Percentiles rank a stretch among this genome's conserved stretches.
These are phyloP conservation scores for Protomyces inundatus DNA, from an alignment of 1,139 yeast genomes.

Conservation along the genomic window DNA sequence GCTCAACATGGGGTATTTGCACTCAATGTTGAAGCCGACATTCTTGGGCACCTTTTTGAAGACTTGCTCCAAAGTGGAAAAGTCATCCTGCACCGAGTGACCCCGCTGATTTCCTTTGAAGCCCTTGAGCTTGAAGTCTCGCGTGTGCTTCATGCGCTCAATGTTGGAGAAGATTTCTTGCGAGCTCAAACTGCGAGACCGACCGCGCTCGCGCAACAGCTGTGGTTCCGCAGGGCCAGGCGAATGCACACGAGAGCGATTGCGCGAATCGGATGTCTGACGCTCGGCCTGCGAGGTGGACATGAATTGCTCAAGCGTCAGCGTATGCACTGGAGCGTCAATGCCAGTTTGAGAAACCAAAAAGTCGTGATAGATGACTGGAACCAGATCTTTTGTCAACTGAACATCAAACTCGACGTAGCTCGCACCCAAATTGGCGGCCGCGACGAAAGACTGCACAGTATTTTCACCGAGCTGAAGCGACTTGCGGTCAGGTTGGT, in stretches of 20 bases:
- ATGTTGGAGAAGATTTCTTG: conserved; percentile 12
- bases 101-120: conserved; percentile 92
- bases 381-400: conserved; percentile 84
- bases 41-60: conserved; percentile 72
- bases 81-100: conserved; percentile 80
- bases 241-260: background rate
- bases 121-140: conserved; percentile 79
- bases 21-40: conserved; percentile 91
- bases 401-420: conserved; percentile 87
- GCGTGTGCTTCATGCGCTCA: conserved; percentile 68
- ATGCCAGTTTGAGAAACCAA: conserved; percentile 93
- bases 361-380: conserved; percentile 93
- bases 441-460: conserved; percentile 90
- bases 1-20: conserved; percentile 88
- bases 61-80: conserved; percentile 80
- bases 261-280: conserved; percentile 13
- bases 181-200: conserved; percentile 30
- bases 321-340: conserved; percentile 91
- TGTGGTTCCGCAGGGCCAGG: background rate
- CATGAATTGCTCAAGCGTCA: conserved; percentile 85
- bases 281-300: conserved; percentile 44
- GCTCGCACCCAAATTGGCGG: conserved; percentile 85
- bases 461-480: conserved; percentile 95
- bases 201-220: background rate
- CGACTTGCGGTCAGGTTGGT: conserved; percentile 57